phyloP scores from a whole-genome alignment of 371 early-diverging fungal species.

The Rhizopus arrhizus region DNA sequence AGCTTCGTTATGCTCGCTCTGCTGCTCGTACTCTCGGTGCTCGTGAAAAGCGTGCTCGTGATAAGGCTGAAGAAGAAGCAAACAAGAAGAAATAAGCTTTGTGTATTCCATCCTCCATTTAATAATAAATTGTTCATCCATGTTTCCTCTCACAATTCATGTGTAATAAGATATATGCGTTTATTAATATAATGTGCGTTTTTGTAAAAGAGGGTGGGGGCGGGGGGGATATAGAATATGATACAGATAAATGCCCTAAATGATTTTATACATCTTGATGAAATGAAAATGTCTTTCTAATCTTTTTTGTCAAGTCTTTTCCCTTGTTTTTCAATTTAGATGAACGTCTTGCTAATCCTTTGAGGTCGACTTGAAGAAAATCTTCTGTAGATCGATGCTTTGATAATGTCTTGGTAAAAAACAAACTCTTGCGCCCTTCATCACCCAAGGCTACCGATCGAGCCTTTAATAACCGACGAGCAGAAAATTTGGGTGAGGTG shows the following conservation, averaged over 20 bases:
- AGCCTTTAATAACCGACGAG: neutral
- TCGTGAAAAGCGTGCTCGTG: conserved; percentile 81
- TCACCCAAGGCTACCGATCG: neutral
- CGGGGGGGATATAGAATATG: too few relatives aligned
- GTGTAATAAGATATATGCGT: neutral
- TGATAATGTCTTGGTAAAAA: neutral
- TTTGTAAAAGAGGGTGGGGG: neutral
- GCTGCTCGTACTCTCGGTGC: conserved; percentile 82
- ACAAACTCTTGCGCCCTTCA: neutral
- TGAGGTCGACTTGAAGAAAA: neutral
- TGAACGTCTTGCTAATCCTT: conserved; percentile 21
- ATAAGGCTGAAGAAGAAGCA: conserved; percentile 85
- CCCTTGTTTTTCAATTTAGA: conserved; percentile 24
- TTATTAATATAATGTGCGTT: neutral
- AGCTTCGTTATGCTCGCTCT: conserved; percentile 90
- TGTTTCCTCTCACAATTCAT: neutral
- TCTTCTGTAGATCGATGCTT: neutral
- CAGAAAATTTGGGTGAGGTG: neutral
- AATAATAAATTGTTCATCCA: conserved; percentile 1
- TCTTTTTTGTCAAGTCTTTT: conserved; percentile 20
- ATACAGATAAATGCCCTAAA: too few relatives aligned
- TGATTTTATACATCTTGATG: conserved; percentile 1
- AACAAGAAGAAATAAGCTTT: conserved; percentile 56
- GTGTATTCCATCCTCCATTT: too few relatives aligned
- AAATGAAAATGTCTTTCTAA: conserved; percentile 27